Evolutionary conservation across 2,329 filamentous ascomycete species (phyloP), one percentile per base, ranked within the genome.

Genomic region (Emericellopsis atlantica): DNA sequence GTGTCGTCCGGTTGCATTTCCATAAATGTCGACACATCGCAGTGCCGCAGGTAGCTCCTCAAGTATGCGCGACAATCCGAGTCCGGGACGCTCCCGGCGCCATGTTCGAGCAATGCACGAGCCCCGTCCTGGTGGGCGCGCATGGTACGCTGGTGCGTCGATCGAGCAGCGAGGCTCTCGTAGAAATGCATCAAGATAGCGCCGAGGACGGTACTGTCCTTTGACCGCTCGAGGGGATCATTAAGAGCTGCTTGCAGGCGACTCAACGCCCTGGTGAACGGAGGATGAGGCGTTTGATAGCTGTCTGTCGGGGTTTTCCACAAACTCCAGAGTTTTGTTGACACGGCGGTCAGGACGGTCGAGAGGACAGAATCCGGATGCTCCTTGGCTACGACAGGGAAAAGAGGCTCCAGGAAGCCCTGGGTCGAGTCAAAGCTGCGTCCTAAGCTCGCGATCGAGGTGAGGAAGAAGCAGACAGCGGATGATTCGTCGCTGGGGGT

Each of bases 151-250:
- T 42, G 44, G 15, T 44, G 42, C 38, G 35, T 41, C 36, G 38
- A 44, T 32, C 40, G 40, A 40, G 46, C 44, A 37, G 42, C 41
- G 18, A 47, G 29, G 32, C 40, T 44, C 31, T 47, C 46, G 40
- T 46, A 47, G 40, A 44, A 43, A 41, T 47, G 46, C 39, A 47
- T 37, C 42, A 47, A 37, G 36, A 44, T 43, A 11, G 38, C 42
- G 24, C 41, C 40, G 18, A 47, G 42, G 23, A 47, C 39, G 23
- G 46, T 47, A 32, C 42, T 44, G 42, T 45, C 44, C 24, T 37
- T 43, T 35, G 36, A 40, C 22, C 40, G 34, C 42, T 46, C 44
- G 24, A 41, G 21, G 36, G 46, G 46, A 40, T 46, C 40, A 37
- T 47, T 40, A 12, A 47, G 37, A 37, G 46, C 44, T 40, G 40